Evolutionary conservation across 1,139 yeast species (phyloP), one percentile per base, ranked within the genome.

Genomic region (Tardiomyces depauwii): DNA sequence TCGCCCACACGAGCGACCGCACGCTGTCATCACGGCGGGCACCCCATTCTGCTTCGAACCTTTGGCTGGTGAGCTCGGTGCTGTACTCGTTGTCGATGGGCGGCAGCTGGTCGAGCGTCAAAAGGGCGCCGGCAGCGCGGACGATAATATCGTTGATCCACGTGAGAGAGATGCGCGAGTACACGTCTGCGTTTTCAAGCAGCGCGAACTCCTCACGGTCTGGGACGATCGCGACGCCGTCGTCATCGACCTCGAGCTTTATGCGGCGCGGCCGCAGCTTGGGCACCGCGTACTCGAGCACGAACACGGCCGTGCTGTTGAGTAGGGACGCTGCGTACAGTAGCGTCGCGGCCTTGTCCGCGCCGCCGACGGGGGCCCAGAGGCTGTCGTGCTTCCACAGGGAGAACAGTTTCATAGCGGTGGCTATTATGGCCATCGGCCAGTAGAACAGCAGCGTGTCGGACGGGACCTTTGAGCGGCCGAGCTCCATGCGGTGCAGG

Each of bases 111-210:
- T 68, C 66, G 58, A 82, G 86, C 14, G 79, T 73, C 55, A 88
- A 70, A 57, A 65, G 85, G 47, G 81, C 80, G 16, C 69, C 62
- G 55, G 82, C 82, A 23, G 96, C 96, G 48, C 74, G 76, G 57
- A 71, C 77, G 88, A 89, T 86, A 58, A 89, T 71, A 2, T 80
- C 82, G 10, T 87, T 78, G 88, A 89, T 82, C 96, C 96, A 89
- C 40, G 77, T 70, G 61, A 88, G 84, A 0, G 93, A 77, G 46
- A 88, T 68, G 49, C 75, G 74, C n/a, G 89, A 77, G 58, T 85
- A 86, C 19, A 86, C 66, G 58, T 86, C 83, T 11, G 96, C 91
- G 40, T 68, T 65, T 55, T 86, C 96, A 51, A 59, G 78, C 5
- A 96, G 93, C 51, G 72, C 76, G 16, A 3, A 30, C 36, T 30